phyloP scores from a whole-genome alignment of 2,329 filamentous ascomycete species.

The Teratosphaeria gauchensis region DNA sequence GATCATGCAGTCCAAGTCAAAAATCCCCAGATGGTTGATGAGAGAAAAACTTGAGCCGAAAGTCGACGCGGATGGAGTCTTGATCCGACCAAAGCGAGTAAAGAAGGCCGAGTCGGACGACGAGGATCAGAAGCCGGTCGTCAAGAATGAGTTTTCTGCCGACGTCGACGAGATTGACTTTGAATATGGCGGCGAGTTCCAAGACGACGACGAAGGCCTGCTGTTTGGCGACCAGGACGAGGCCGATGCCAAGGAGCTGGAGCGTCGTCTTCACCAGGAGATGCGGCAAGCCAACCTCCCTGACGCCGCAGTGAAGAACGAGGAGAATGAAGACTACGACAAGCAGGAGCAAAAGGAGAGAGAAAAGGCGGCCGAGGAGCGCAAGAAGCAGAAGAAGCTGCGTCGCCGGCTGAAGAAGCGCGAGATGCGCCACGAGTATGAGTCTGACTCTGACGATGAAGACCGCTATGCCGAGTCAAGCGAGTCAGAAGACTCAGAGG shows the following conservation, averaged over 20 bases:
- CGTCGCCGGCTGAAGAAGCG: slow-evolving; percentile 74
- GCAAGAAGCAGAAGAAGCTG: slow-evolving; percentile 63
- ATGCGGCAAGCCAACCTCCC: slow-evolving; percentile 85
- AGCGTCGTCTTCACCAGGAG: slow-evolving; percentile 59
- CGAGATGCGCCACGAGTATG: slow-evolving; percentile 80
- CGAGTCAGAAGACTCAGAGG: slow-evolving; percentile 55
- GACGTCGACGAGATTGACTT: slow-evolving; percentile 60
- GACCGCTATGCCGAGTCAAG: slow-evolving; percentile 38
- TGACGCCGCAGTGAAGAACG: slow-evolving; percentile 38
- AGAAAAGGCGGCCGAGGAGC: slow-evolving; percentile 61
- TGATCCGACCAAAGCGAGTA: slow-evolving; percentile 18
- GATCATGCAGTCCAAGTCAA: slow-evolving; percentile 67
- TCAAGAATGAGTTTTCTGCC: slow-evolving; percentile 34
- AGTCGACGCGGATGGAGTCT: slow-evolving; percentile 10
- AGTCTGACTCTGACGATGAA: slow-evolving; percentile 49
- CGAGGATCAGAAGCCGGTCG: slow-evolving; percentile 32
- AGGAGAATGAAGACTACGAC: slow-evolving; percentile 43
- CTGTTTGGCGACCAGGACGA: slow-evolving; percentile 78
- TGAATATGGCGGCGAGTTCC: slow-evolving; percentile 61
- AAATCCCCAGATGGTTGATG: slow-evolving; percentile 73
- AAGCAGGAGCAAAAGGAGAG: slow-evolving; percentile 57
- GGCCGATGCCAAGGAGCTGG: slow-evolving; percentile 54
- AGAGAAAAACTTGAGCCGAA: slow-evolving; percentile 36
- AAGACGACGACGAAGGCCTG: slow-evolving; percentile 75
- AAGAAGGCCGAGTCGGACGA: slow-evolving; percentile 27